These are phyloP conservation scores for Plasmodium relictum DNA, from an alignment of 169 alveolate species.

Conservation along the genomic window DNA sequence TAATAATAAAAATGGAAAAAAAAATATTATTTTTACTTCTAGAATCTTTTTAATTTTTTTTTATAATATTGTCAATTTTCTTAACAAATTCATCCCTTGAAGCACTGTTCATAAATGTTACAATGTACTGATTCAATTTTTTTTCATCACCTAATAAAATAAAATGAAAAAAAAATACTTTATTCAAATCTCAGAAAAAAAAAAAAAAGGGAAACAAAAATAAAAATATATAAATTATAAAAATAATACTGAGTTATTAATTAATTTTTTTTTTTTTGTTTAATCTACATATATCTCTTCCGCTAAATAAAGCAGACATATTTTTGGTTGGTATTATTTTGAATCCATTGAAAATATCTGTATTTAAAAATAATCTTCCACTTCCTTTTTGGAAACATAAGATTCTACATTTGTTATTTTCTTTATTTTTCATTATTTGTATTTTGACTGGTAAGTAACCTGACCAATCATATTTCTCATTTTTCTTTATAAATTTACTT, in stretches of 20 bases:
- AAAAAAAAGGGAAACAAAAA: neutral
- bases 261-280: no score
- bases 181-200: neutral
- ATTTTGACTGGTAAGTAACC: constrained; percentile 75
- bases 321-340: constrained; percentile 57
- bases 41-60: neutral
- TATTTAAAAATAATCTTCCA: constrained; percentile 83
- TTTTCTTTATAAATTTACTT: constrained; percentile 55
- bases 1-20: neutral
- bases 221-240: neutral
- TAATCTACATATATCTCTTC: constrained; percentile 57
- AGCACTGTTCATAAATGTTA: constrained; percentile 45
- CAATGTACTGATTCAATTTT: constrained; percentile 57
- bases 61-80: constrained; percentile 30
- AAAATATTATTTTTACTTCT: neutral
- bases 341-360: constrained; percentile 77
- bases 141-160: constrained; percentile 48
- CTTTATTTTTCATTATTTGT: constrained; percentile 63
- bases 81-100: constrained; percentile 69
- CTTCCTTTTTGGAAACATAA: constrained; percentile 85
- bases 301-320: constrained; percentile 63
- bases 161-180: neutral
- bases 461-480: constrained; percentile 70
- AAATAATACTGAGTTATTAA: neutral
- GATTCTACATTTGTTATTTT: constrained; percentile 36